Percentiles rank a stretch among this genome's conserved stretches.
Conservation (phyloP, 2,329 filamentous ascomycete genomes). For the Colletotrichum phormii region DNA sequence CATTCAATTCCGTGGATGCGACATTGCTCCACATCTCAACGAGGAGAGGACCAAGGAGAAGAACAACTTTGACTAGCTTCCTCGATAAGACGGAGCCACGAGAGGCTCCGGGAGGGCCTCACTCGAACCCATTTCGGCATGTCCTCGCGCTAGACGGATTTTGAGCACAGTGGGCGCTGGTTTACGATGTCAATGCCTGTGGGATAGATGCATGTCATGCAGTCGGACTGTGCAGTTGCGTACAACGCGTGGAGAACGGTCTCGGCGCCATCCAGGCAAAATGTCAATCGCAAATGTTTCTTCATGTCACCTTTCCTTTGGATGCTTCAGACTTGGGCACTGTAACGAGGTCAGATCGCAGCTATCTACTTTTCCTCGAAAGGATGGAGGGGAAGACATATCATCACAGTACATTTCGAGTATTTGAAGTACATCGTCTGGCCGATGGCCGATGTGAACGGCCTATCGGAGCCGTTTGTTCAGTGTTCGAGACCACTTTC, state of each 20-base stretch:
- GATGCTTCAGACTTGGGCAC: neutral
- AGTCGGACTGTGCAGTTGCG: constrained; percentile 8
- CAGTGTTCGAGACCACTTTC: neutral
- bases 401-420: neutral
- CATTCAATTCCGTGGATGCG: constrained; percentile 1
- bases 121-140: constrained; percentile 26
- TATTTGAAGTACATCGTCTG: neutral
- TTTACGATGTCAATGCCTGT: neutral
- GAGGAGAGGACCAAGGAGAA: neutral
- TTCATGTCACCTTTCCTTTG: neutral
- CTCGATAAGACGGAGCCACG: constrained; percentile 16
- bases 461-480: neutral
- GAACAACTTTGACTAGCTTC: constrained; percentile 3
- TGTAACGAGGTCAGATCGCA: neutral
- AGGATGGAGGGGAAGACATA: neutral
- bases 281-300: constrained; percentile 13
- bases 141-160: constrained; percentile 29
- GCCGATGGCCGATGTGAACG: neutral
- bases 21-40: neutral
- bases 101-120: constrained; percentile 34
- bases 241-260: neutral
- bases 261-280: neutral
- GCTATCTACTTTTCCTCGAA: neutral
- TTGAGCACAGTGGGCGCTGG: neutral
- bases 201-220: constrained; percentile 14